Conservation (phyloP, 1,284 basidiomycete species). For the Anthracocystis walkeri region DNA sequence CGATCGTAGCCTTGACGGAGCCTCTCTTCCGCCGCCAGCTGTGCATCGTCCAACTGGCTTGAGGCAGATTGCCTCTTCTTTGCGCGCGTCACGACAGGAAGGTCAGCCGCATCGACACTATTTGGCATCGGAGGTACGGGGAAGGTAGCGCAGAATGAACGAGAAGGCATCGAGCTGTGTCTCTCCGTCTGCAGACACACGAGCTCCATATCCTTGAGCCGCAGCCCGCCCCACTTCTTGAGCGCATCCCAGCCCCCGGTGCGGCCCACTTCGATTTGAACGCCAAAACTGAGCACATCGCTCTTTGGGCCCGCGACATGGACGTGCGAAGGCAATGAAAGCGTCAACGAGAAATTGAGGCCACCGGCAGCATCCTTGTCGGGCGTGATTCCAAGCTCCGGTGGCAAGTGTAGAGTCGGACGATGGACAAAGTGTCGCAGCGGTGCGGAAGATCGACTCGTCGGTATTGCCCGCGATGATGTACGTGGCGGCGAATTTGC, state of each 20-base stretch:
- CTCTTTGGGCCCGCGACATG: slow-evolving; percentile 55
- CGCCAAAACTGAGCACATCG: slow-evolving; percentile 66
- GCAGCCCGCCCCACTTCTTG: slow-evolving; percentile 58
- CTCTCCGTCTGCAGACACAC: slow-evolving; percentile 66
- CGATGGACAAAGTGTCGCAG: slow-evolving; percentile 67
- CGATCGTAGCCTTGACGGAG: slow-evolving; percentile 61
- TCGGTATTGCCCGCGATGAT: slow-evolving; percentile 32
- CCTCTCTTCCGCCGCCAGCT: slow-evolving; percentile 25
- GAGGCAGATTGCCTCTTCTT: slow-evolving; percentile 3
- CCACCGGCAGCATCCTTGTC: slow-evolving; percentile 41
- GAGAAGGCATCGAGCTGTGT: slow-evolving; percentile 65
- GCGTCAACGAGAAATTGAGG: slow-evolving; percentile 62
- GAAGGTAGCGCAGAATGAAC: slow-evolving; percentile 64
- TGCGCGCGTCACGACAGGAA: slow-evolving; percentile 46
- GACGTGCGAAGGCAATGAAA: slow-evolving; percentile 66
- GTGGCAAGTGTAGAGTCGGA: slow-evolving; percentile 60
- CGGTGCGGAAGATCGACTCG: slow-evolving; percentile 38
- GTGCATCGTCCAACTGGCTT: neutral
- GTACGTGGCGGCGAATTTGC: slow-evolving; percentile 50
- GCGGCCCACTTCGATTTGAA: slow-evolving; percentile 66
- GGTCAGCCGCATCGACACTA: slow-evolving; percentile 46
- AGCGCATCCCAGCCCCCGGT: slow-evolving; percentile 56
- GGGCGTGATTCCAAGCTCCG: slow-evolving; percentile 51
- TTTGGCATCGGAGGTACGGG: slow-evolving; percentile 54
- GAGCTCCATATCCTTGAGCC: slow-evolving; percentile 68